phyloP scores from a whole-genome alignment of 768 basidiomycete species.

The Russula sp. region DNA sequence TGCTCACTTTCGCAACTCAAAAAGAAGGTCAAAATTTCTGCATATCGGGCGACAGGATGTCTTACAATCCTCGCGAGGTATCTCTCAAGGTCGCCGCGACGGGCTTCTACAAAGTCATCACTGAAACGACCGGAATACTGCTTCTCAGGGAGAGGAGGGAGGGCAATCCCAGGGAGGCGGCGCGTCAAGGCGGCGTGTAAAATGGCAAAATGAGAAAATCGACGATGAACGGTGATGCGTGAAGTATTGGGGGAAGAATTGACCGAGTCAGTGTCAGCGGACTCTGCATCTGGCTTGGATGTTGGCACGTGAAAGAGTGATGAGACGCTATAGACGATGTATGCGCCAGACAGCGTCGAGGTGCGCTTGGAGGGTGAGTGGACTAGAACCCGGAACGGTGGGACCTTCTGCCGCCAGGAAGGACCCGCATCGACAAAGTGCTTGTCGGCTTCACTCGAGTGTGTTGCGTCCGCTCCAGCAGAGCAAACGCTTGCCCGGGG shows the following conservation, averaged over 20 bases:
- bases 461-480: slow-evolving; percentile 5
- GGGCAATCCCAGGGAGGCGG: slow-evolving; percentile 64
- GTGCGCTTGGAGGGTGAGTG: slow-evolving; percentile 75
- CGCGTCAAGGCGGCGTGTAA: slow-evolving; percentile 64
- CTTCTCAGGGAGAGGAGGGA: slow-evolving; percentile 81
- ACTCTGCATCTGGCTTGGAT: slow-evolving; percentile 21
- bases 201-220: slow-evolving; percentile 80
- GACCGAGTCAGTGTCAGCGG: slow-evolving; percentile 22
- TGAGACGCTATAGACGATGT: slow-evolving; percentile 69
- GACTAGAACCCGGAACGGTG: slow-evolving; percentile 64
- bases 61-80: slow-evolving; percentile 64
- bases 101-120: slow-evolving; percentile 74
- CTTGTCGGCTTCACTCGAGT: slow-evolving; percentile 45
- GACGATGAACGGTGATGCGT: slow-evolving; percentile 67
- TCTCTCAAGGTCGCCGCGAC: slow-evolving; percentile 73
- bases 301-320: slow-evolving; percentile 50
- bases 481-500: slow-evolving; percentile 30
- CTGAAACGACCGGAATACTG: slow-evolving; percentile 77
- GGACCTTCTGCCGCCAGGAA: slow-evolving; percentile 66
- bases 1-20: slow-evolving; percentile 66
- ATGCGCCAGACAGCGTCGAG: slow-evolving; percentile 59
- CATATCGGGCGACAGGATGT: slow-evolving; percentile 71
- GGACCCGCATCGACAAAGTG: slow-evolving; percentile 69
- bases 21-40: slow-evolving; percentile 76
- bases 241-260: slow-evolving; percentile 33